Base-by-base conservation (phyloP, 2,329 filamentous ascomycete genomes). In the Didymella keratinophila region DNA sequence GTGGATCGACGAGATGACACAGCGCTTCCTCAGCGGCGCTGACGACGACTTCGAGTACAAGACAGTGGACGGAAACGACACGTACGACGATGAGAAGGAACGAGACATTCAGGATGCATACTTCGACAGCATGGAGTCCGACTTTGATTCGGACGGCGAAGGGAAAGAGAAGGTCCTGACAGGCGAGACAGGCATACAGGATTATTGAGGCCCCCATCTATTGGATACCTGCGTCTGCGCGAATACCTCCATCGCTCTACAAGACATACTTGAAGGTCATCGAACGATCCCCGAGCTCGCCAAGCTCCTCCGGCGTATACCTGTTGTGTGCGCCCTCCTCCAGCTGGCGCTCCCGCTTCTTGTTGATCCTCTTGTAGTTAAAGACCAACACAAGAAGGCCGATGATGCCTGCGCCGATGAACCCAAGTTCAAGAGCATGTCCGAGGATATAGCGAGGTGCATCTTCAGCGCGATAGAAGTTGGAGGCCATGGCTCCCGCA, bases 41-140 rank as follows among this genome's bases (percentile, higher is more conserved):
- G 93, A 96, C 70, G 81, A 83, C 1, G 92, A 96, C 46, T 94
- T 96, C 68, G 89, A 94, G 61, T 97, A 96, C 71, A 75, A 69
- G 1, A 68, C 64, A 2, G 88, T 96, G 5, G 93, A 97, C 71
- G 79, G 80, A 34, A 87, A 90, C 69, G 88, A 92, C 28, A 87
- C 88, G 20, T 88, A 87, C 55, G 92, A 96, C 72, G 86, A 88
- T 76, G 81, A 86, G 79, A 82, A 85, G 64, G 82, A 83, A 62
- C 78, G 81, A n/a, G 87, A 89, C 51, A 80, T 80, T 14, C 84
- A 94, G 75, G 91, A 96, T 36, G 83, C 83, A 20, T 96, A 91
- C 80, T 93, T 96, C 71, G 91, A 93, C 21, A 87, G 87, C 6
- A 89, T 96, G 79, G 88, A 91, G 66, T 89, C 90, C 0, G 82